Base-by-base conservation (phyloP, 1,139 yeast species). In the Blastobotrys proliferans region DNA sequence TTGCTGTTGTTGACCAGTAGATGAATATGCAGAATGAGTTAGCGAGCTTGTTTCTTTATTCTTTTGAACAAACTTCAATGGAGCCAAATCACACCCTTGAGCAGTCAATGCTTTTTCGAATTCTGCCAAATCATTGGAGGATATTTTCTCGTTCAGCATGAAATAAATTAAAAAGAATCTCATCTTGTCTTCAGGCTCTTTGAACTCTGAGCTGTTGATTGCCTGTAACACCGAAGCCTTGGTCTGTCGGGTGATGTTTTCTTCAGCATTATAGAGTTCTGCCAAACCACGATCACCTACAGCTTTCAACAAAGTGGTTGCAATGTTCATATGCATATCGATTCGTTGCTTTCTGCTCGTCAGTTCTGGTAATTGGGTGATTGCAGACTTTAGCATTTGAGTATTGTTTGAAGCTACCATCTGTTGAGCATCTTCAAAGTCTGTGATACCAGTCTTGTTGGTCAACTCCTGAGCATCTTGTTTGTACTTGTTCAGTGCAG, bases 241-340 rank as follows among this genome's bases (percentile, higher is more conserved):
- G 16, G 82, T 65, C 45, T 64, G 69, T 22, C 66, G 58, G 13
- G 64, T 54, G 3, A 71, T 67, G 18, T 68, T 67, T 48, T 92
- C 97, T 65, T 92, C 99, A 48, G 94, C 79, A 64, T 92, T 97
- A 61, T 90, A 92, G 56, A 88, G 84, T 49, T 88, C 80, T 56
- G 94, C 98, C 53, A 92, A 73, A 18, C 83, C 82, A 52, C 92
- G 84, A 13, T 83, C 81, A 55, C 92, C 94, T 48, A 92, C 73
- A 53, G 88, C 90, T 57, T 82, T 81, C 48, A 94, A 74, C 45
- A 92, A 69, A 8, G 92, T 77, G 5, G 96, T 87, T 52, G 94
- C 79, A 35, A 92, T 90, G 58, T 88, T 90, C 96, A 92, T 92
- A 67, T 92, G 99, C 83, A 86, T 85, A 64, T 92, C 99, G 55